Evolutionary conservation across 495 filamentous ascomycete species (phyloP), one percentile per base, ranked within the genome.

Genomic region (Podospora sp.): DNA sequence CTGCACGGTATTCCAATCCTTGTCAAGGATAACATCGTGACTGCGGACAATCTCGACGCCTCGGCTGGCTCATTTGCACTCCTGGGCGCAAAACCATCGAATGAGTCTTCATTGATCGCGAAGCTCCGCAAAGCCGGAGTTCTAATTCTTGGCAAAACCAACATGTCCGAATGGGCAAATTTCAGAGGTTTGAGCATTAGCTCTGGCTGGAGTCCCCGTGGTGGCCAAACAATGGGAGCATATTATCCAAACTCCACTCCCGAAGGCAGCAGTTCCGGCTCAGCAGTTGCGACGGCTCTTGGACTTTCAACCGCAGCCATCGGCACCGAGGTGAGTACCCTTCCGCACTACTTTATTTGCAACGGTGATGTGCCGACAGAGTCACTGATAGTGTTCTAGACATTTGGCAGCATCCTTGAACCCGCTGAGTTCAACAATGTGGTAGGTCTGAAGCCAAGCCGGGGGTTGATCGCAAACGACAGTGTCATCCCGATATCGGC

Each of bases 1-100:
- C 46, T 63, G 9, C 60, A 63, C 46, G 60, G 40, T 22, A 63
- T 53, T 20, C 60, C 60, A 6, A 24, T 63, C 21, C 60, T 63
- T 0, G 16, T 63, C 22, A 63, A 63, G 27, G 60, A 63, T 24
- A 63, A 22, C 24, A 52, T 63, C 22, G 18, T 11, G 24, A 52
- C 46, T 7, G 7, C 4, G 1, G 60, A 63, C 24, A 52, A 53
- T 1, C 18, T 63, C 40, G 40, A 63, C 9, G 26, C 16, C 9
- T 27, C 46, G 21, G 40, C 60, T 2, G 60, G 60, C 21, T 63
- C 40, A 8, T 40, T 33, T 33, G 60, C 20, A 18, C 60, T 63
- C 2, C 22, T 63, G 4, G 60, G 46, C 4, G 40, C 60, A 14
- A 25, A 24, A 11, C 60, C 40, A 14, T n/a, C 22, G 14, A 16